A percentile compares a stretch with the other conserved stretches of the same genome.
Conservation (phyloP, 371 early-diverging fungal genomes). For the Mortierella sp. region DNA sequence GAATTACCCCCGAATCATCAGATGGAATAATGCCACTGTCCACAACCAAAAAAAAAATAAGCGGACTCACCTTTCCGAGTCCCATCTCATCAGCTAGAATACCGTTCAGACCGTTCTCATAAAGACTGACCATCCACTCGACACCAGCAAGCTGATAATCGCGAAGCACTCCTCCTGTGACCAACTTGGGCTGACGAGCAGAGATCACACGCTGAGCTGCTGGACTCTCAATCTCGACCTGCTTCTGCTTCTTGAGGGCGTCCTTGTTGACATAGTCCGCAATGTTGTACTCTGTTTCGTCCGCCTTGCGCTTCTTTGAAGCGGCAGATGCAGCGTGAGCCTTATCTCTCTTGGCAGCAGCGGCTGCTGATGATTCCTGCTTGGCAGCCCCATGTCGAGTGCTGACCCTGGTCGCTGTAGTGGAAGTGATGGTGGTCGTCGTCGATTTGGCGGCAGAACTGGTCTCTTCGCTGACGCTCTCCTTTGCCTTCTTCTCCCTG, state of each 20-base stretch:
- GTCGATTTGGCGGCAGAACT: constrained; percentile 4
- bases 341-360: constrained; percentile 20
- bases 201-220: constrained; percentile 57
- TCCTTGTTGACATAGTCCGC: constrained; percentile 73
- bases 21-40: background rate
- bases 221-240: constrained; percentile 24
- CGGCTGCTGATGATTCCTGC: constrained; percentile 10
- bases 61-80: constrained; percentile 81
- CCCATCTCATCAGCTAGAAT: constrained; percentile 99
- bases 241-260: constrained; percentile 47
- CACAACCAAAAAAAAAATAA: background rate
- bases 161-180: constrained; percentile 89
- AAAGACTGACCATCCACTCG: constrained; percentile 98
- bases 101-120: constrained; percentile 98
- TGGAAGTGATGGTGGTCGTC: too few relatives aligned
- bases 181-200: constrained; percentile 81
- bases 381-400: constrained; percentile 34
- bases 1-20: background rate
- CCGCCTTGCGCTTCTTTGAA: constrained; percentile 61
- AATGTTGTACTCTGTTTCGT: constrained; percentile 68
- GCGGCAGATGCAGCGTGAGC: constrained; percentile 4
- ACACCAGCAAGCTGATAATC: constrained; percentile 98
- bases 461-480: constrained; percentile 14
- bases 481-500: constrained; percentile 32
- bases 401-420: constrained; percentile 23